A percentile compares a stretch with the other conserved stretches of the same genome.
Evolutionary conservation across 2,329 filamentous ascomycete species (phyloP).

Genomic region (Neonectria punicea): DNA sequence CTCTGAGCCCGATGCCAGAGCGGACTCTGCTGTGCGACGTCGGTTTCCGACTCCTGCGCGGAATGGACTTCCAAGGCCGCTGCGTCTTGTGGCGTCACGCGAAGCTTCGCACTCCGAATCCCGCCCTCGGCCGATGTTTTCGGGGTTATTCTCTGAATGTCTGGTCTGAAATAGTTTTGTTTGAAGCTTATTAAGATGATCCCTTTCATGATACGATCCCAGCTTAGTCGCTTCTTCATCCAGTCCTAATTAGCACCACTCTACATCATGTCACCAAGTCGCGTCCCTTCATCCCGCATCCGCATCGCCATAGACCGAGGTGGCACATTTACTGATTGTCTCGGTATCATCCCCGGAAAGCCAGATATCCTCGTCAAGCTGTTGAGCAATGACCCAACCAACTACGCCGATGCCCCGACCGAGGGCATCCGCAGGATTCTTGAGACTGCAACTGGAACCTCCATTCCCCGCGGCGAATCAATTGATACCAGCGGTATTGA

Average conservation of each 20-base stretch:
- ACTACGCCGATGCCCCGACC: conserved; percentile 77
- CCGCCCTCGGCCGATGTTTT: background rate
- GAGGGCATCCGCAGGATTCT: conserved; percentile 71
- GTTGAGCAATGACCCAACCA: conserved; percentile 74
- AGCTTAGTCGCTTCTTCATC: background rate
- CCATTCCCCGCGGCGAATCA: conserved; percentile 45
- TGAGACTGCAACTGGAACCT: conserved; percentile 44
- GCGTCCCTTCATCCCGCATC: conserved; percentile 25
- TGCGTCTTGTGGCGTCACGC: background rate
- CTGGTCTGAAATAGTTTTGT: background rate
- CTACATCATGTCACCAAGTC: background rate
- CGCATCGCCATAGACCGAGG: conserved; percentile 50
- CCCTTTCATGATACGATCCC: background rate
- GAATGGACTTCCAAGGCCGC: background rate
- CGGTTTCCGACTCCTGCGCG: background rate
- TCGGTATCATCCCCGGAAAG: conserved; percentile 71
- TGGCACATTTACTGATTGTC: conserved; percentile 76
- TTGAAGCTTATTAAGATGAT: background rate
- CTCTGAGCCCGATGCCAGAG: background rate
- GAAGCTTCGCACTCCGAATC: conserved; percentile 2
- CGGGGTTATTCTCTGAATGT: too few relatives aligned
- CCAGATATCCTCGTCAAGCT: conserved; percentile 78
- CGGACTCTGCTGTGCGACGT: conserved; percentile 3
- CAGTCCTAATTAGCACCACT: background rate
- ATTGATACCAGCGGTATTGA: conserved; percentile 55